phyloP scores from a whole-genome alignment of 1,139 yeast species.

The Eremothecium sinecaudum region DNA sequence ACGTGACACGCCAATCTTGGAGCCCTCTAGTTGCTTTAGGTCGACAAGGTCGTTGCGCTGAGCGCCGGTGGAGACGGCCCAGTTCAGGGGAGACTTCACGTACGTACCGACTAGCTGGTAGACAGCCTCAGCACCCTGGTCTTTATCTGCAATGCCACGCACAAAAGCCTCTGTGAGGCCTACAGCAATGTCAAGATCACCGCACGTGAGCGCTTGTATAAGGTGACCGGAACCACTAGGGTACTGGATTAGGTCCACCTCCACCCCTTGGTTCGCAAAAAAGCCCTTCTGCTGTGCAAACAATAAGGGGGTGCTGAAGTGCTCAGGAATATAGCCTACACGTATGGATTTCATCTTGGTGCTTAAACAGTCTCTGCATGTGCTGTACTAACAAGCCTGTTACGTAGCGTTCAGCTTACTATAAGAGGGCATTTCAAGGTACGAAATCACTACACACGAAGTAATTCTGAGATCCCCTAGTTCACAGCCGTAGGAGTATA shows the following conservation, averaged over 20 bases:
- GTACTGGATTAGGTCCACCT: slow-evolving; percentile 59
- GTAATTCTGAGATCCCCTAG: no score
- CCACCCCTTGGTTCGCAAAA: slow-evolving; percentile 39
- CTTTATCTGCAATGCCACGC: slow-evolving; percentile 67
- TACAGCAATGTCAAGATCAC: slow-evolving; percentile 65
- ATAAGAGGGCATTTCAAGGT: no score
- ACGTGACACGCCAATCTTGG: slow-evolving; percentile 70
- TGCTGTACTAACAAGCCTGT: no score
- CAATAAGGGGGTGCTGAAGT: slow-evolving; percentile 77
- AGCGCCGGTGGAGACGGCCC: slow-evolving; percentile 81
- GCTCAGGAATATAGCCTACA: slow-evolving; percentile 87
- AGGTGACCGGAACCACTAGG: slow-evolving; percentile 87
- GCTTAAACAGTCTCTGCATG: no score
- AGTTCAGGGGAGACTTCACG: slow-evolving; percentile 75
- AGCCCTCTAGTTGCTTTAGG: slow-evolving; percentile 48
- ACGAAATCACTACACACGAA: no score
- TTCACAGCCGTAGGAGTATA: no score
- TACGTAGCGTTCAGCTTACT: no score
- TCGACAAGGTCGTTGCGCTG: slow-evolving; percentile 44
- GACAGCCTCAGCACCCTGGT: slow-evolving; percentile 34
- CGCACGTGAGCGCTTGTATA: slow-evolving; percentile 57
- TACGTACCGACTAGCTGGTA: slow-evolving; percentile 72
- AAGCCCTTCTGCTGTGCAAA: slow-evolving; percentile 57
- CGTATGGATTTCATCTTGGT: slow-evolving; percentile 35
- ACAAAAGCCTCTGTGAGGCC: slow-evolving; percentile 90